A percentile compares a stretch with the other conserved stretches of the same genome.
Conservation (phyloP, 78 protist species). For the Protostelium mycophagum region DNA sequence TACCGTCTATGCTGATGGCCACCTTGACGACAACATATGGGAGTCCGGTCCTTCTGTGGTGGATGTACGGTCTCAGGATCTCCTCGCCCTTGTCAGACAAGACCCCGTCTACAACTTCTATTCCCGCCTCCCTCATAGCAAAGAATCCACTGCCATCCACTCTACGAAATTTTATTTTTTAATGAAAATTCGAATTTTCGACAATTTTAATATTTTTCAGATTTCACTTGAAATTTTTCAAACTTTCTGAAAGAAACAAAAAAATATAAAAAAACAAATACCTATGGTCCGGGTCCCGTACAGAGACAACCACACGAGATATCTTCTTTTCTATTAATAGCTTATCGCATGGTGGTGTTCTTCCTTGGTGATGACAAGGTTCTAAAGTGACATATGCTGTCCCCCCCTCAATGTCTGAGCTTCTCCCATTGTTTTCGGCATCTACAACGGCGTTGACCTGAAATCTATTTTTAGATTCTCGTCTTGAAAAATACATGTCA, state of each 20-base stretch:
- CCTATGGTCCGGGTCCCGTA: constrained; percentile 29
- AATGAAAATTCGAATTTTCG: no score
- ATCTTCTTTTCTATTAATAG: constrained; percentile 11
- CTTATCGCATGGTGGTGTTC: constrained; percentile 30
- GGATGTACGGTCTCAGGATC: constrained; percentile 25
- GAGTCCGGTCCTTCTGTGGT: constrained; percentile 9
- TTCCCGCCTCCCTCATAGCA: not conserved
- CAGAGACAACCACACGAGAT: constrained; percentile 11
- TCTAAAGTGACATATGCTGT: constrained; percentile 29
- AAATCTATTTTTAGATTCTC: not conserved
- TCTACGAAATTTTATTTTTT: no score
- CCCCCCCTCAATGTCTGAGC: not conserved
- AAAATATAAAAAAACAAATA: no score
- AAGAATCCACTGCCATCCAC: constrained; percentile 15
- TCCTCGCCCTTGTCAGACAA: constrained; percentile 3
- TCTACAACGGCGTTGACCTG: not conserved
- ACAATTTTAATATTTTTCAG: no score
- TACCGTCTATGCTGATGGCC: constrained; percentile 27
- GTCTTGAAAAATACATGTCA: no score
- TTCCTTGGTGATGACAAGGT: constrained; percentile 46
- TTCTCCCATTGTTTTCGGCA: not conserved
- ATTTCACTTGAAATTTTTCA: no score
- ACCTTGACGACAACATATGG: constrained; percentile 36
- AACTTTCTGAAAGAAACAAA: no score
- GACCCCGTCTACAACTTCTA: constrained; percentile 3